Base-by-base conservation (phyloP, 129 eudicot species). In the Logfia minima region DNA sequence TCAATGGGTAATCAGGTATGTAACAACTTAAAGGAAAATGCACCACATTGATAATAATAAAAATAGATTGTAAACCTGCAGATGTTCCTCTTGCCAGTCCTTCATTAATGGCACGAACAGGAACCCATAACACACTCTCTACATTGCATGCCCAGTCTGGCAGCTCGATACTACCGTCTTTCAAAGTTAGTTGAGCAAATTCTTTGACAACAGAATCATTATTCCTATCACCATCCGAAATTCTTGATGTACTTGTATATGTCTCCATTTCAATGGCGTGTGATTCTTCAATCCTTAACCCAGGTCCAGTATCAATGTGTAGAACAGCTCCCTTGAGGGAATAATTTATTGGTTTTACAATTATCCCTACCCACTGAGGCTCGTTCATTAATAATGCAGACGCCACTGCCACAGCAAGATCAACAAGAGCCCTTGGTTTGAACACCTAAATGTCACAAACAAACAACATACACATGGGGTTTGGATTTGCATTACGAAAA, bases 241-340 rank as follows among this genome's bases (percentile, higher is more conserved):
- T 81, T 39, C 68, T 71, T 29, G 81, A 45, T 75, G 78, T 77
- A 79, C 37, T 58, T 29, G 59, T 78, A 61, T 79, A 84, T 71
- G 68, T 87, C 87, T 94, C 97, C 76, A 94, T 86, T 85, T 94
- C 97, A 80, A 94, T 85, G 63, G 69, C 78, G 68, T 85, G 90
- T 22, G 81, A 77, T 56, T 86, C 86, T 75, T 89, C 92, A 23
- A 91, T 90, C 77, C 77, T 77, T 75, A 94, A 82, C 76, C 99
- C 99, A 51, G 99, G 99, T 67, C 99, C 99, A 31, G 97, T 83
- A 74, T 91, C 99, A 68, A 94, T 85, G 81, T 91, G 94, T 83
- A 94, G 86, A 68, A 92, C 82, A 78, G 96, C 96, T 58, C 97
- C 99, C 60, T 85, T 89, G 41, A 94, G 99, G 77, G 97, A 85